Evolutionary conservation across 768 basidiomycete genomes (phyloP), one percentile per base, ranked within the genome.

Genomic region (Tephrocybe rancida): DNA sequence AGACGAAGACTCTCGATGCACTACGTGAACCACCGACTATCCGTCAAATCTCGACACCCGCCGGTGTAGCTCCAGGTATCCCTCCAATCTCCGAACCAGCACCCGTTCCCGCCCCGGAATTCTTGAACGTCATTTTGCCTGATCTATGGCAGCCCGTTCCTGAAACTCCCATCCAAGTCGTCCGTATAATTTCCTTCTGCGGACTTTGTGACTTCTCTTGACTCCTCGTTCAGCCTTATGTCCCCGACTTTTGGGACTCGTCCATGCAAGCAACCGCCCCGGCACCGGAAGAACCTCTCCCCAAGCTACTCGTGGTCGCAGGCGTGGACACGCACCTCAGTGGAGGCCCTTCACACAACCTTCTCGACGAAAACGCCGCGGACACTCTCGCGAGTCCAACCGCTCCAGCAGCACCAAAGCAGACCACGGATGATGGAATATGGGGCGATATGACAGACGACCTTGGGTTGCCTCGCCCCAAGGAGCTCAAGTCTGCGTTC

Each of bases 81-180:
- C 82, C 78, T 16, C 66, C 75, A 19, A 57, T 69, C 18, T 52
- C 73, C 2, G 67, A 70, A 14, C 53, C 55, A 27, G 42, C 11
- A 7, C 35, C 59, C 19, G 64, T n/a, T n/a, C n/a, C 69, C 11
- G 53, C 71, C 6, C 65, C 66, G 19, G 60, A 64, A 16, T 78
- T 76, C 51, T 63, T 83, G 58, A 75, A 77, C 55, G 66, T 88
- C 60, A 73, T 70, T 44, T 64, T 92, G 38, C 90, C 90, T 19
- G 77, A 86, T 56, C 64, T 81, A 14, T 73, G 79, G 19, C 67
- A 69, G 21, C 76, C 76, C 7, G 67, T 66, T 26, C 72, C 74
- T 2, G 73, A 74, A 46, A 58, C 67, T 4, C 76, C 76, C 19
- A 73, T 82, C 25, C 83, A 86, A 69, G 78, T 87, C 48, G 90